Percentiles rank a stretch among this genome's conserved stretches.
Conservation (phyloP, 352 stramenopile species). For the Pythium brachiatum region DNA sequence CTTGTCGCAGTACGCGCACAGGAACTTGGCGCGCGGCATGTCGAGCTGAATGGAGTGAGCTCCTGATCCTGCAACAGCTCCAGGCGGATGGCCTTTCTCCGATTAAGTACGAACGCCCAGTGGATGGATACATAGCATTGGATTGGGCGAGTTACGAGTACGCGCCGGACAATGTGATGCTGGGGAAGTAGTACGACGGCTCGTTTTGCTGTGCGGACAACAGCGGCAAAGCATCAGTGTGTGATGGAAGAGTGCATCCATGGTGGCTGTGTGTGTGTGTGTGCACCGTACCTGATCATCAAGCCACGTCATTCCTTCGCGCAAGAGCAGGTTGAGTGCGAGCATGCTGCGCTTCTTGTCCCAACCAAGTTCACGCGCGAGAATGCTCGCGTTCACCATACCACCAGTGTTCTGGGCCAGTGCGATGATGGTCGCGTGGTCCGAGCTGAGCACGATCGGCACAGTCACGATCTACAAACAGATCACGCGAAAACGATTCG, state of each 20-base stretch:
- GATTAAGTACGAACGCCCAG: conserved; percentile 24
- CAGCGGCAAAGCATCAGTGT: neutral
- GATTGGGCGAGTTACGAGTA: conserved; percentile 45
- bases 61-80: neutral
- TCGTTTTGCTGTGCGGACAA: conserved; percentile 43
- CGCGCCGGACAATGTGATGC: conserved; percentile 75
- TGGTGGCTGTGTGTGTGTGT: too few species aligned
- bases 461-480: conserved; percentile 89
- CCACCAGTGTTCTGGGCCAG: conserved; percentile 86
- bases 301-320: conserved; percentile 96
- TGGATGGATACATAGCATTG: conserved; percentile 1
- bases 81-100: neutral
- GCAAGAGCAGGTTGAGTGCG: conserved; percentile 89
- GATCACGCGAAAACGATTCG: neutral
- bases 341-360: conserved; percentile 90
- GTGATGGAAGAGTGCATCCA: too few species aligned
- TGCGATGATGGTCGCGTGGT: conserved; percentile 93
- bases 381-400: conserved; percentile 85
- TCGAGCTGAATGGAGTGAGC: neutral
- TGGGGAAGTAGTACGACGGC: conserved; percentile 84
- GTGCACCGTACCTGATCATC: conserved; percentile 83
- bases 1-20: conserved; percentile 83
- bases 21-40: conserved; percentile 58
- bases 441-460: conserved; percentile 92
- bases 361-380: conserved; percentile 85